Percentiles rank a stretch among this genome's conserved stretches.
These are phyloP conservation scores for Limtongozyma cylindracea DNA, from an alignment of 805 yeast species.

Conservation along the genomic window DNA sequence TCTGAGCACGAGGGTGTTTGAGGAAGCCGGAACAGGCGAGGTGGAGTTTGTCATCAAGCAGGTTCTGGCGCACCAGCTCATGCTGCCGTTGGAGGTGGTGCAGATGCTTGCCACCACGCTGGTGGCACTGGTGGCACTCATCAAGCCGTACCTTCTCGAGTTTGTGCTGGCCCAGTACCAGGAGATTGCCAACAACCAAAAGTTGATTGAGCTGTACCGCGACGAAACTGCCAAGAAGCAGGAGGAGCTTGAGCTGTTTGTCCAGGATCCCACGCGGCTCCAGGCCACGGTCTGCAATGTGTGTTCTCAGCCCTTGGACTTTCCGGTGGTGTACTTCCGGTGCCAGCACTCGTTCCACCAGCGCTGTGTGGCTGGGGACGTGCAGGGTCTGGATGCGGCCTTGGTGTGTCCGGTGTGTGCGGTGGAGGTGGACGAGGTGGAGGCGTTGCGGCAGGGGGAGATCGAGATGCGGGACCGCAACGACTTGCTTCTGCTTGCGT, in stretches of 20 bases:
- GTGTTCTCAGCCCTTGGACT: slow-evolving; percentile 40
- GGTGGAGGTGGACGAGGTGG: slow-evolving; percentile 42
- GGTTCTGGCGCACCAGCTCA: slow-evolving; percentile 17
- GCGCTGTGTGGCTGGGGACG: slow-evolving; percentile 37
- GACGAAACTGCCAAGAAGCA: slow-evolving; percentile 33
- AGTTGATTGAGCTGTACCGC: slow-evolving; percentile 41
- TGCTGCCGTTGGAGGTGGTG: slow-evolving; percentile 61
- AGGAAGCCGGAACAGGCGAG: too few species aligned
- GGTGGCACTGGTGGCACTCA: slow-evolving; percentile 42
- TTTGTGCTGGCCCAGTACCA: slow-evolving; percentile 29
- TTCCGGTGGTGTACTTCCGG: slow-evolving; percentile 63
- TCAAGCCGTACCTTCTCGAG: slow-evolving; percentile 41
- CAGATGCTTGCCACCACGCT: slow-evolving; percentile 36
- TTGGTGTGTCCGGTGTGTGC: slow-evolving; percentile 48
- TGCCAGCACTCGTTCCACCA: slow-evolving; percentile 79
- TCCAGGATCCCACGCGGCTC: slow-evolving; percentile 19
- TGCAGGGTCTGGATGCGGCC: slow-evolving; percentile 2
- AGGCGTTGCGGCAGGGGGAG: slow-evolving; percentile 30
- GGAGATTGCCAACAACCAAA: slow-evolving; percentile 45
- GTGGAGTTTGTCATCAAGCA: slow-evolving; percentile 26
- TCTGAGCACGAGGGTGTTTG: slow-evolving; percentile 26
- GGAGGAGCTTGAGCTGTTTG: slow-evolving; percentile 23
- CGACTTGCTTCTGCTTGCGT: slow-evolving; percentile 32
- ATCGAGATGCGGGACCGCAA: slow-evolving; percentile 32
- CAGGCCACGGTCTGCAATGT: slow-evolving; percentile 40